A percentile compares a stretch with the other conserved stretches of the same genome.
Evolutionary conservation across 352 stramenopile species (phyloP).

Genomic region (Pythium sp.): DNA sequence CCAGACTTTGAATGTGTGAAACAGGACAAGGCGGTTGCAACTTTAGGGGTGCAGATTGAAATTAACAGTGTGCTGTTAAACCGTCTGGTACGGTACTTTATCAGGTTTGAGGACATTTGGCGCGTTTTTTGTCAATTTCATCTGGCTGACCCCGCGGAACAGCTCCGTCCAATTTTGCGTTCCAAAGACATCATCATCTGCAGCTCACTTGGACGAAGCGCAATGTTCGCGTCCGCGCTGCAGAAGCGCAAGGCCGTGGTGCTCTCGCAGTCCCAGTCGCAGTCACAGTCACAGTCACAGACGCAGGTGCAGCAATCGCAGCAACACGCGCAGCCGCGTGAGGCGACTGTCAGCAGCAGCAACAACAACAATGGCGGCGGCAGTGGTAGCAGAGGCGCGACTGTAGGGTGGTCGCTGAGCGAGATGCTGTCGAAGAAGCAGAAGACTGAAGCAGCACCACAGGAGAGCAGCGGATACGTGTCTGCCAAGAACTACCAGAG

Average conservation of each 20-base stretch:
- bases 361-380: not conserved
- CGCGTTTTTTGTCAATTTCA: slow-evolving; percentile 7
- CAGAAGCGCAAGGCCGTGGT: slow-evolving; percentile 11
- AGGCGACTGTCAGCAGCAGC: too few relatives aligned
- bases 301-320: not conserved
- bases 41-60: too few relatives aligned
- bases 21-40: too few relatives aligned
- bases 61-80: slow-evolving; percentile 8
- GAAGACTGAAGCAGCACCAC: not conserved
- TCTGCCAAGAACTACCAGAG: not conserved
- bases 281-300: not conserved
- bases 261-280: slow-evolving; percentile 1
- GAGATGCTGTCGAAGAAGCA: slow-evolving; percentile 10
- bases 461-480: not conserved
- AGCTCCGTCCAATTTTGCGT: too few relatives aligned
- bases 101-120: not conserved
- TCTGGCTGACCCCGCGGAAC: not conserved
- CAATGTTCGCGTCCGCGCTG: slow-evolving; percentile 10
- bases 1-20: too few relatives aligned
- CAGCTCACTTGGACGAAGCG: not conserved
- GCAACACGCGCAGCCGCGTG: too few relatives aligned
- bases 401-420: slow-evolving; percentile 1
- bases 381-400: not conserved
- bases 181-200: not conserved
- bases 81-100: not conserved